Conservation (phyloP, 164 flowering plant genomes). For the Vitis riparia region DNA sequence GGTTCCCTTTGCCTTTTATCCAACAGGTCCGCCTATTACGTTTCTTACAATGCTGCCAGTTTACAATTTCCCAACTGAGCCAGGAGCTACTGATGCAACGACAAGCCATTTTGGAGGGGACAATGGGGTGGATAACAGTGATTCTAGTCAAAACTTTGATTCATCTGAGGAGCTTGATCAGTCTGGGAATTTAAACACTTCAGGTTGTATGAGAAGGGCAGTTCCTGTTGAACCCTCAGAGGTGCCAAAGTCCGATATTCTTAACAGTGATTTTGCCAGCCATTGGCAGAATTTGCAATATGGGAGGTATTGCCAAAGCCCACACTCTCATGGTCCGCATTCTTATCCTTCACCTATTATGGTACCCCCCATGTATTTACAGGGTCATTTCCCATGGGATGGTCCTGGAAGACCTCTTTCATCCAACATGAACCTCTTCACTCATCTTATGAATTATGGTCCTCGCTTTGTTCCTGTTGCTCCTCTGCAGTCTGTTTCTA, state of each 20-base stretch:
- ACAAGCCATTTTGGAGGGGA: conserved; percentile 50
- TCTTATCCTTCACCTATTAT: conserved; percentile 61
- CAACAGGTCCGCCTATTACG: conserved; percentile 94
- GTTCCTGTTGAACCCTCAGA: conserved; percentile 39
- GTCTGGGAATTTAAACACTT: conserved; percentile 34
- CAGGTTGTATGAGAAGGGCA: conserved; percentile 30
- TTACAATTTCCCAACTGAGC: conserved; percentile 58
- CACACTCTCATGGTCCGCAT: conserved; percentile 47
- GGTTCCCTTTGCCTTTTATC: conserved; percentile 66
- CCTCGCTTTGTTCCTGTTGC: conserved; percentile 71
- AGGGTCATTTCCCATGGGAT: conserved; percentile 85
- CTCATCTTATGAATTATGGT: conserved; percentile 65
- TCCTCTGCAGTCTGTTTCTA: conserved; percentile 66
- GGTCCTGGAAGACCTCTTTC: conserved; percentile 87
- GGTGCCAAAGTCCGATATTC: conserved; percentile 75
- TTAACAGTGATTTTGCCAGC: conserved; percentile 79
- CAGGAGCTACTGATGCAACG: conserved; percentile 50
- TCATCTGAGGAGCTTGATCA: conserved; percentile 46
- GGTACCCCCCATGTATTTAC: conserved; percentile 78
- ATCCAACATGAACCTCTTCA: conserved; percentile 51
- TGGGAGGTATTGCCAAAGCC: conserved; percentile 81
- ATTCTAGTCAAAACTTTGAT: conserved; percentile 53
- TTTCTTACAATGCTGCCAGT: conserved; percentile 77
- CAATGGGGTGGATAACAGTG: conserved; percentile 42
- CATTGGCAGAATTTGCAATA: conserved; percentile 86